Base-by-base conservation (phyloP, 148 eudicot species). In the Mesembryanthemum crystallinum region DNA sequence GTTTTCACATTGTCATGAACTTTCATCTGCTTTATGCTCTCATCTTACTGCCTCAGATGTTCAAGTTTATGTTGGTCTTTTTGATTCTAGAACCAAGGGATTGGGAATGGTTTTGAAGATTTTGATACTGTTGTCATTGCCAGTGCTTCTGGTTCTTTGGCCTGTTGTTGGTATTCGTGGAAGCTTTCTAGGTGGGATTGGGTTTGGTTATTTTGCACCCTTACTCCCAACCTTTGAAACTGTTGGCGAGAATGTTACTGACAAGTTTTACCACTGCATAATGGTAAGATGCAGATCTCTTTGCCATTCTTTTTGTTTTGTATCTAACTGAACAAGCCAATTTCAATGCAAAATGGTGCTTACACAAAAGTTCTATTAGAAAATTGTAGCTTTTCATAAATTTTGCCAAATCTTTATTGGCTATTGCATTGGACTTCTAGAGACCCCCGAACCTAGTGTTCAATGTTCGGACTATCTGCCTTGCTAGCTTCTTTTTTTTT, bases 151-250 rank as follows among this genome's bases (percentile, higher is more conserved):
- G 45, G 71, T 85, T 42, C 87, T 94, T 25, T 91, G 95, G 97
- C 91, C 91, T 6, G 18, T 85, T 20, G 33, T 87, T 35, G 90
- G 88, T 11, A 80, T 94, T 68, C 37, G 64, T 6, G 90, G 91
- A 30, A 94, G 95, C 79, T 29, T 94, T n/a, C n/a, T n/a, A n/a
- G n/a, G n/a, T n/a, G n/a, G n/a, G n/a, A n/a, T 32, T 57, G 95
- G 85, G n/a, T 94, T 82, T 61, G 97, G 98, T 7, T 89, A 83
- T 74, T 92, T 91, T 70, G 87, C 92, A 45, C 93, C 98, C 25
- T 81, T 94, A 49, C 75, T 94, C 64, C 93, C 97, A 61, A 91
- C 98, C 8, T 94, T 94, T 72, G 95, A 94, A 85, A 89, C 95
- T 78, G 86, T 85, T 71, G 94, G 94, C 66, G 89, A 77, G 60